These are phyloP conservation scores for Grosmannia serpens DNA, from an alignment of 2,329 filamentous ascomycete species.

Conservation along the genomic window DNA sequence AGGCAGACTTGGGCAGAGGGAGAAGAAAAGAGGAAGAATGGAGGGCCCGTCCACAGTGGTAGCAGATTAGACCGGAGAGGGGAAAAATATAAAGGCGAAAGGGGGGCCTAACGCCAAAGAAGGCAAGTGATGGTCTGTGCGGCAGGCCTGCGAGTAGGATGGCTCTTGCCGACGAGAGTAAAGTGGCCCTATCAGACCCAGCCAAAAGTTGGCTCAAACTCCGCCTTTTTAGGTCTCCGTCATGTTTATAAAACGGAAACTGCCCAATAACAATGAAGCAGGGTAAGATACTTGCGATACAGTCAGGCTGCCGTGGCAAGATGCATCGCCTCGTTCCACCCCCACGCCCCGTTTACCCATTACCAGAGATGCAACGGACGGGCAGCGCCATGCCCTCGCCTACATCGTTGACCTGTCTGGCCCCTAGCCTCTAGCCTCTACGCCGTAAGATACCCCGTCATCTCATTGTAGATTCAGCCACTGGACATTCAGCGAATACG, in stretches of 20 bases:
- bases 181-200: not conserved
- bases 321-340: not conserved
- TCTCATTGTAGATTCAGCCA: not conserved
- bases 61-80: constrained; percentile 2
- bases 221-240: not conserved
- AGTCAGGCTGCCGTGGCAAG: not conserved
- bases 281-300: too few relatives aligned
- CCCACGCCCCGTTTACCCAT: not conserved
- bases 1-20: not conserved
- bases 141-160: not conserved
- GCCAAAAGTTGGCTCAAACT: not conserved
- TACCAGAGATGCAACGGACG: not conserved
- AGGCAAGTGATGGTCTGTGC: constrained; percentile 2
- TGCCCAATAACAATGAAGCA: not conserved
- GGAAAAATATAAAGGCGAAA: constrained; percentile 12
- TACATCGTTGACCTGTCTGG: not conserved
- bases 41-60: not conserved
- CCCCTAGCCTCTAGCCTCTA: too few relatives aligned
- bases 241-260: not conserved
- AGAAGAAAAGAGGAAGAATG: not conserved
- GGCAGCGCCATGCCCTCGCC: not conserved
- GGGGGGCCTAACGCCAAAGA: not conserved
- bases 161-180: not conserved
- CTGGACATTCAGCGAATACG: not conserved
- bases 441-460: too few relatives aligned